Percentiles rank a stretch among this genome's conserved stretches.
Conservation (phyloP, 75 land plant genomes). For the Cupressus sempervirens region DNA sequence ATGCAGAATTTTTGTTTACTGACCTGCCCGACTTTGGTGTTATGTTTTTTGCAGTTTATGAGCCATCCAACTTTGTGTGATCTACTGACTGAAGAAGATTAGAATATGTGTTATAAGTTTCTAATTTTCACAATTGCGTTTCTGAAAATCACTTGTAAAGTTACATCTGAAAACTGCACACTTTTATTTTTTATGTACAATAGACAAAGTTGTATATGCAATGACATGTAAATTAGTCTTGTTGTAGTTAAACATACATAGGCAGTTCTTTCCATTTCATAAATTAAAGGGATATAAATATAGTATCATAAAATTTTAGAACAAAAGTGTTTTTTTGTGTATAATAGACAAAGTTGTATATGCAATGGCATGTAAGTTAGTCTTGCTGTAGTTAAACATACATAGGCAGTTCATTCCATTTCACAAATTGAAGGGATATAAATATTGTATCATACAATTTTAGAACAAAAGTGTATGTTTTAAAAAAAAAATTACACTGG, state of each 20-base stretch:
- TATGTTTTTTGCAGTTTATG: slow-evolving; percentile 29
- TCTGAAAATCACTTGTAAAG: neutral
- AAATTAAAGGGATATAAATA: neutral
- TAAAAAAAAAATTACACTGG: neutral
- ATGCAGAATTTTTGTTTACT: neutral
- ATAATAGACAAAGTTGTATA: neutral
- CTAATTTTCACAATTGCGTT: neutral
- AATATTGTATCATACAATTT: neutral
- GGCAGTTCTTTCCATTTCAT: neutral
- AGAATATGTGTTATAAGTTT: slow-evolving; percentile 21
- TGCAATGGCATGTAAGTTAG: neutral
- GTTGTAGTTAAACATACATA: neutral
- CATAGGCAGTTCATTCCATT: neutral
- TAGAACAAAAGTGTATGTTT: neutral
- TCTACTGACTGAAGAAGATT: slow-evolving; percentile 38
- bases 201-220: neutral
- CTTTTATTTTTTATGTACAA: neutral
- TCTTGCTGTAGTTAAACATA: neutral
- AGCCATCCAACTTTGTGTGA: slow-evolving; percentile 45
- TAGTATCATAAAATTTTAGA: neutral
- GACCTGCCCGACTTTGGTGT: neutral
- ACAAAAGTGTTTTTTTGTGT: no score
- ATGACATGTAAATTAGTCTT: neutral
- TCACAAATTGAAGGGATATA: neutral
- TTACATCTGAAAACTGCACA: neutral